Base-by-base conservation (phyloP, 1,139 yeast genomes). In the Magnusiomyces suaveolens region DNA sequence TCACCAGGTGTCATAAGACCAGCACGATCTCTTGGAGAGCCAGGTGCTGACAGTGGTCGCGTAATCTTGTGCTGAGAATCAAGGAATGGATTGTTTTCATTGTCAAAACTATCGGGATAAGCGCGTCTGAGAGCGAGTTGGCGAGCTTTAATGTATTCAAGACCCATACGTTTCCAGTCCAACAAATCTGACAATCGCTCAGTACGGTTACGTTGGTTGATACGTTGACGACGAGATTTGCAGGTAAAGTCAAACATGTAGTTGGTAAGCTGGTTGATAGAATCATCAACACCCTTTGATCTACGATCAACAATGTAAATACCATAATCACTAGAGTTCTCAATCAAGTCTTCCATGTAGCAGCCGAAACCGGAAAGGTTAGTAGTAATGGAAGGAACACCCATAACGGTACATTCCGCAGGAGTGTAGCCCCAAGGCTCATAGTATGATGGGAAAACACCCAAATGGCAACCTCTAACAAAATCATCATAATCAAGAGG, bases 391-490 rank as follows among this genome's bases (percentile, higher is more conserved):
- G 96, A 87, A 21, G 98, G 98, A 56, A 92, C 95, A 58, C 98
- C 98, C 98, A 92, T 92, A 41, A 92, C 98, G 0, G 98, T 92
- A 75, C 98, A 92, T 70, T 92, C 98, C 10, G 97, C 97, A 12
- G 98, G 98, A 4, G 98, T 92, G 72, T 92, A 92, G 43, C 98
- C 98, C 98, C 98, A 92, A 6, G 98, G 98, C 72, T 92, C 98
- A 67, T 92, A 92, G 72, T 92, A 92, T 0, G 97, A 88, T 52
- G 98, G 98, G 83, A 92, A 92, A 52, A 92, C 96, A 69, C 98
- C 98, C 73, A 92, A 76, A 71, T 92, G 97, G 70, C 97, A 90
- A 59, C 98, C 98, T 64, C 98, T 82, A 43, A 92, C 98, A 71
- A 92, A 92, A 69, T 92, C 98, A 66, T 92, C 98, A 69, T 92